Evolutionary conservation across 371 early-diverging fungal species (phyloP), one percentile per base, ranked within the genome.

Genomic region (Circinella umbellata): DNA sequence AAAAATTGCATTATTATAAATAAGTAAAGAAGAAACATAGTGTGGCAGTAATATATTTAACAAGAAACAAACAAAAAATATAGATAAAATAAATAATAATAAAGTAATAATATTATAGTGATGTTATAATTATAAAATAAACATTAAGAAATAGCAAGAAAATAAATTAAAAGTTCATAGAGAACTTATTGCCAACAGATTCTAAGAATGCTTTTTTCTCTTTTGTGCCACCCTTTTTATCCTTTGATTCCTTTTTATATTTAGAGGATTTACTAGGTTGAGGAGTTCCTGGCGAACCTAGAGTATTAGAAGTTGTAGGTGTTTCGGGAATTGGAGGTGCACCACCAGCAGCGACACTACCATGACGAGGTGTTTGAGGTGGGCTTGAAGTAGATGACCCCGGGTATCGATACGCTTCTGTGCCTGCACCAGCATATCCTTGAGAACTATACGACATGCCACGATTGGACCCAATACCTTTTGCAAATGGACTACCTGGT

Each of bases 181-280:
- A 76, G 17, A 79, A 74, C 59, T 79, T 79, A n/a, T 74, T 81
- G 38, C 81, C 77, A 64, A 77, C 75, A 18, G 77, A 72, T 63
- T 74, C 79, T 60, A 81, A 74, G 63, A 79, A 77, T 1, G 82
- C 73, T 63, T 79, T 81, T 63, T 74, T 76, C 35, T 80, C 78
- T 55, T 80, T 80, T 8, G 42, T n/a, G 11, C 63, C 18, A 6
- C 27, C n/a, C 42, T 75, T 63, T 39, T 37, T 61, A 7, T 15
- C 36, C 14, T 79, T 76, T 61, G 75, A 70, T 27, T 76, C 75
- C 64, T 73, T 74, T 18, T 36, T 55, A 3, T 49, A 64, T 42
- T 64, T 64, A 11, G 63, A 61, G 6, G 49, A 54, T 53, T 18
- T 34, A 36, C 65, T 64, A 9, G 65, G 65, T 37, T 64, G 54